Conservation (phyloP, 805 yeast species). For the Saturnispora sanitii region DNA sequence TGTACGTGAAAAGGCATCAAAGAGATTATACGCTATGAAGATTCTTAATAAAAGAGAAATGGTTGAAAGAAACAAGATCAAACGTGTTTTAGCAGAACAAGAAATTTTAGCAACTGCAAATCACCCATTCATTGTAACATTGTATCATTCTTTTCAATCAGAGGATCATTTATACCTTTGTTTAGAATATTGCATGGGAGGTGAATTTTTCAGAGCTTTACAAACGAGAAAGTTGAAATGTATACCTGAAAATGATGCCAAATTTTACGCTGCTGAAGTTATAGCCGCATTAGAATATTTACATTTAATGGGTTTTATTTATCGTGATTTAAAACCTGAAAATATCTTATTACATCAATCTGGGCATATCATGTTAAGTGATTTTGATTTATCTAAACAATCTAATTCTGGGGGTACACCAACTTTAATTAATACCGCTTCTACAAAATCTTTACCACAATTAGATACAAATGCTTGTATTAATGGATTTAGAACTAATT, state of each 20-base stretch:
- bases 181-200: conserved; percentile 99
- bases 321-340: conserved; percentile 94
- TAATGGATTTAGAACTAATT: conserved; percentile 92
- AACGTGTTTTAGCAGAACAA: conserved; percentile 92
- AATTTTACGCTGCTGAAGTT: conserved; percentile 93
- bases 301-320: conserved; percentile 94
- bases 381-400: conserved; percentile 91
- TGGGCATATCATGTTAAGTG: conserved; percentile 96
- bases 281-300: conserved; percentile 93
- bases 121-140: conserved; percentile 94
- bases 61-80: conserved; percentile 90
- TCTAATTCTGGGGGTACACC: conserved; percentile 72
- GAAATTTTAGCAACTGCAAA: conserved; percentile 91
- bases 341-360: conserved; percentile 89
- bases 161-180: conserved; percentile 86
- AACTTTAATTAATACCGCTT: conserved; percentile 37
- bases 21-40: conserved; percentile 84
- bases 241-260: conserved; percentile 79
- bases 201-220: conserved; percentile 92
- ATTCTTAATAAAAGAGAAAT: conserved; percentile 83
- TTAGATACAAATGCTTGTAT: conserved; percentile 91
- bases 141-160: conserved; percentile 93
- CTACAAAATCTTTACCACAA: conserved; percentile 37
- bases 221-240: conserved; percentile 86
- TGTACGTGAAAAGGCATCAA: conserved; percentile 71